A percentile compares a stretch with the other conserved stretches of the same genome.
Evolutionary conservation across 1,284 basidiomycete species (phyloP).

Genomic region (Leccinum fuscescens): DNA sequence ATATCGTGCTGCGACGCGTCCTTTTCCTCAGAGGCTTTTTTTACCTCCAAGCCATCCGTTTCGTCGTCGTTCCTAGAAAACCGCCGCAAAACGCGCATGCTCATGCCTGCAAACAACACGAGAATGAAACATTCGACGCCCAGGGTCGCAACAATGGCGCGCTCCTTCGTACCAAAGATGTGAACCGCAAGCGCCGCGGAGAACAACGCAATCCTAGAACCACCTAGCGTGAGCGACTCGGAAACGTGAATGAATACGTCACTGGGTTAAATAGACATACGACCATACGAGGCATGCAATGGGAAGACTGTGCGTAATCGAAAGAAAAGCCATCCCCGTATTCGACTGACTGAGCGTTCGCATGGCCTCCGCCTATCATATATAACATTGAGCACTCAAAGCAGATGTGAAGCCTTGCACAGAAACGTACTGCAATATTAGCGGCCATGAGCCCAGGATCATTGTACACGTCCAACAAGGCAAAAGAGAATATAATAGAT

Average conservation of each 20-base stretch:
- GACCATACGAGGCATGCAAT: conserved; percentile 21
- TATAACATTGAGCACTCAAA: background rate
- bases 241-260: background rate
- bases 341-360: conserved; percentile 4
- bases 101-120: background rate
- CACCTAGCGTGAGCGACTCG: background rate
- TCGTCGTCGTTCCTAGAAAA: conserved; percentile 2
- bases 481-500: conserved; percentile 22
- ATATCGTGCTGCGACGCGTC: background rate
- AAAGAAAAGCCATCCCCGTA: conserved; percentile 11
- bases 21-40: background rate
- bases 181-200: conserved; percentile 9
- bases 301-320: conserved; percentile 19
- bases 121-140: conserved; percentile 13
- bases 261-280: conserved; percentile 4
- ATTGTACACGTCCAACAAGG: conserved; percentile 17
- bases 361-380: conserved; percentile 8
- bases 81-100: conserved; percentile 1
- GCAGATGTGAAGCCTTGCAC: background rate
- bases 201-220: conserved; percentile 15
- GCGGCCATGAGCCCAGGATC: background rate
- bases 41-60: background rate
- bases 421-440: conserved; percentile 11
- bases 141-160: background rate
- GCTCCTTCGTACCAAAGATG: background rate